Evolutionary conservation across 805 yeast species (phyloP), one percentile per base, ranked within the genome.

Genomic region (Saturnispora dispora): DNA sequence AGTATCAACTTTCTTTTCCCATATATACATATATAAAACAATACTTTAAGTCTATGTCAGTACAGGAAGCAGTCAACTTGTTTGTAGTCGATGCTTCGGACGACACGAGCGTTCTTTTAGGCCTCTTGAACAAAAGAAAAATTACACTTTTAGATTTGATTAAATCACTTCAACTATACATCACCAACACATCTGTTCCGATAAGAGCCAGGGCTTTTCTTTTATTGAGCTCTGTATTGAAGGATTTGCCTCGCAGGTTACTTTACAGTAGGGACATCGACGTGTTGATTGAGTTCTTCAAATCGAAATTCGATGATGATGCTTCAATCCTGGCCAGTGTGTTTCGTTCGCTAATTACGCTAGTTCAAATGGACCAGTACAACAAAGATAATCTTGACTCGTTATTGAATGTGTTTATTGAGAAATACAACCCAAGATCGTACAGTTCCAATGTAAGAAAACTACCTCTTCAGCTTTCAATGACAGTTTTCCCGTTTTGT

Each of bases 231-330:
- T 59, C 63, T 6, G 66, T 73, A 1, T 62, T 79, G 42, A 51
- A 47, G 0, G 47, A 53, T 0, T 17, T 75, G 3, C 59, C 63
- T 10, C 43, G 46, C 4, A 56, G 60, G 1, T 58, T 64, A 18
- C 59, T 68, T 8, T 59, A 59, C n/a, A 62, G 67, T 20, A 76
- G 74, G 45, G 85, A 80, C 57, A 66, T 78, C 8, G 60, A 64
- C 25, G 83, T 78, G 11, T 64, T 80, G 48, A 51, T 75, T 17
- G 74, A 76, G 5, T 91, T 91, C 63, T 76, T 80, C 51, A 53
- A 75, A 15, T 79, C 81, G 17, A 84, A 91, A 57, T 64, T 88
- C 22, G 85, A 81, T 11, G 96, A 89, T 60, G 71, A 74, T 15
- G 15, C 40, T 13, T 65, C 71, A 3, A 74, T 84, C 42, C 60